Evolutionary conservation across 192 early-diverging fungal species (phyloP).

Genomic region (Phycomyces blakesleeanus): DNA sequence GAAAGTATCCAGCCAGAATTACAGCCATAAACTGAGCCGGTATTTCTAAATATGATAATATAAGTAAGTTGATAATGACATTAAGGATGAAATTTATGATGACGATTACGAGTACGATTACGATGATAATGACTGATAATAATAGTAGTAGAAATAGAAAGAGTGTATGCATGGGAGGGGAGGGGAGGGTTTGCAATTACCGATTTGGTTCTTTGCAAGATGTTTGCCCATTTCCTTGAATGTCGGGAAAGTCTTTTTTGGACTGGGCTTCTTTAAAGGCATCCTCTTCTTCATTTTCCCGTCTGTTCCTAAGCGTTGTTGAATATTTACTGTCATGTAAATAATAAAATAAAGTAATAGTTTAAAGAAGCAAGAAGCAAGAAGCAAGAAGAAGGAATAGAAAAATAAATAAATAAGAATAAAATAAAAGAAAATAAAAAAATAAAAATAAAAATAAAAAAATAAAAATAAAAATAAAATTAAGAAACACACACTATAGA

Average conservation of each 20-base stretch:
- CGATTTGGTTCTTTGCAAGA: slow-evolving; percentile 39
- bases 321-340: background rate
- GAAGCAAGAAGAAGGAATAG: background rate
- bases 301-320: background rate
- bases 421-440: too few species aligned
- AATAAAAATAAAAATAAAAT: too few species aligned
- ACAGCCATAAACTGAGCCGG: slow-evolving; percentile 36
- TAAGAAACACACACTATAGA: too few species aligned
- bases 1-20: slow-evolving; percentile 34
- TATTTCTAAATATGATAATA: slow-evolving; percentile 43
- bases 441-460: too few species aligned
- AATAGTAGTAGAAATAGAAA: too few species aligned
- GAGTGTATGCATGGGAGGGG: background rate
- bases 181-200: slow-evolving; percentile 9
- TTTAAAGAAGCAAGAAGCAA: background rate
- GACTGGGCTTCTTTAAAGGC: background rate
- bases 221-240: slow-evolving; percentile 20
- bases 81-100: too few species aligned
- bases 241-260: background rate
- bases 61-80: too few species aligned
- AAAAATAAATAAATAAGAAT: too few species aligned
- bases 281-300: slow-evolving; percentile 8
- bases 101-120: background rate
- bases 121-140: too few species aligned
- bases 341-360: background rate